Evolutionary conservation across 2,329 filamentous ascomycete species (phyloP), one percentile per base, ranked within the genome.

Genomic region (Exophiala aquamarina): DNA sequence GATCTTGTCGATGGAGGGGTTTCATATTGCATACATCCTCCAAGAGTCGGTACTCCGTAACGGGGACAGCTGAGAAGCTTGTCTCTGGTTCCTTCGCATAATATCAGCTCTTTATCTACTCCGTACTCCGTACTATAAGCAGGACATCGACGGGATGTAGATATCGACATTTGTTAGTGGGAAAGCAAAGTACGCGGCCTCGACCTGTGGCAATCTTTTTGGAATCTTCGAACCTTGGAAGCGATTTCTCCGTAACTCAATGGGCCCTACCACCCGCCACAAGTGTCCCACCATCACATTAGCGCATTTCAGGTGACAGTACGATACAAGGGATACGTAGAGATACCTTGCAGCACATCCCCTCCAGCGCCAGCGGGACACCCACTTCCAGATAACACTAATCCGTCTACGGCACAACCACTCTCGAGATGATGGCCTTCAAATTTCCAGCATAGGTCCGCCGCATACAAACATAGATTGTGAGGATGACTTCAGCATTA

Each of bases 391-490:
- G 38, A 49, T 49, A 55, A 44, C 45, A 43, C 15, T 43, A 33
- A 41, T 33, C 29, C 49, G 33, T 1, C 45, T 37, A 35, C 35
- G 10, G 42, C 35, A 34, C 26, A 31, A 38, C 52, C 52, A 52
- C 52, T 55, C 41, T 55, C 52, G 49, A 55, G 44, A 49, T 44
- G 23, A 20, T 42, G 33, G 47, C 35, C 48, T 40, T 40, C 35
- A 39, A 55, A 55, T 55, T 47, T 55, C 52, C 52, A 55, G 33
- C 21, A 49, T n/a, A 26, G 49, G 44, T 55, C 48, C 48, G 52
- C 46, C 17, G 11, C 29, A n/a, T 23, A 33, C 18, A 26, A 36
- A 42, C 23, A 44, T 26, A 23, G 17, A 20, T 40, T 20, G 33
- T 28, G 34, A 39, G 17, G 13, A 38, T 28, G 21, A n/a, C 37